A percentile compares a stretch with the other conserved stretches of the same genome.
Evolutionary conservation across 225 moss, liverwort and hornwort genomes (phyloP).

Genomic region (Polytrichum formosum): DNA sequence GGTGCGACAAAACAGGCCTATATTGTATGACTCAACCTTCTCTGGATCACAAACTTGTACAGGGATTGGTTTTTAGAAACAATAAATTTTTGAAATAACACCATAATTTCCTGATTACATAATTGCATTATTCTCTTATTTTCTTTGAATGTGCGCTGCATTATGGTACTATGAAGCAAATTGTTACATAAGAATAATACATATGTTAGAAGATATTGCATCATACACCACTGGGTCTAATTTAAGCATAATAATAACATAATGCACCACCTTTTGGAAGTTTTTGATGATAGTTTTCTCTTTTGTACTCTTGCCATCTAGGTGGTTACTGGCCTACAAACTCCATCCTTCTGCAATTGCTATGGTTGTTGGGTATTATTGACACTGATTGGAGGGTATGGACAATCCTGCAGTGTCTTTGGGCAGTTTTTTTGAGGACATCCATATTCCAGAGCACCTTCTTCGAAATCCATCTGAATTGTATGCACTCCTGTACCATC

Average conservation of each 20-base stretch:
- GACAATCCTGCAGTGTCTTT: slow-evolving; percentile 58
- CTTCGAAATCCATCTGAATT: slow-evolving; percentile 85
- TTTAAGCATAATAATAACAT: too few relatives aligned
- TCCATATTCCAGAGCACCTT: slow-evolving; percentile 87
- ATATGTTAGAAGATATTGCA: too few relatives aligned
- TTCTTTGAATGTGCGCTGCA: background rate
- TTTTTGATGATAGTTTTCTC: background rate
- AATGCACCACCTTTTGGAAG: too few relatives aligned
- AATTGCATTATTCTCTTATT: background rate
- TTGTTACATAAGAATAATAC: too few relatives aligned
- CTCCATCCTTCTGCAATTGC: too few relatives aligned
- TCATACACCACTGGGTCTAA: too few relatives aligned
- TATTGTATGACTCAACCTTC: slow-evolving; percentile 55
- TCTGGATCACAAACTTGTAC: background rate
- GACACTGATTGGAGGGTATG: background rate
- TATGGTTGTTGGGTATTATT: background rate
- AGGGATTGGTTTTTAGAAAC: background rate
- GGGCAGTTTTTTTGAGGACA: slow-evolving; percentile 87
- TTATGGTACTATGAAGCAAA: background rate
- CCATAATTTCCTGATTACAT: background rate
- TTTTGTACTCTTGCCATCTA: too few relatives aligned
- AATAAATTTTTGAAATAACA: background rate
- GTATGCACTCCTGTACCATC: slow-evolving; percentile 32
- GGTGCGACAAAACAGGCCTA: slow-evolving; percentile 89
- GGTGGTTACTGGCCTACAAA: too few relatives aligned